Base-by-base conservation (phyloP, 163 green algal species). In the Volvox carteri region DNA sequence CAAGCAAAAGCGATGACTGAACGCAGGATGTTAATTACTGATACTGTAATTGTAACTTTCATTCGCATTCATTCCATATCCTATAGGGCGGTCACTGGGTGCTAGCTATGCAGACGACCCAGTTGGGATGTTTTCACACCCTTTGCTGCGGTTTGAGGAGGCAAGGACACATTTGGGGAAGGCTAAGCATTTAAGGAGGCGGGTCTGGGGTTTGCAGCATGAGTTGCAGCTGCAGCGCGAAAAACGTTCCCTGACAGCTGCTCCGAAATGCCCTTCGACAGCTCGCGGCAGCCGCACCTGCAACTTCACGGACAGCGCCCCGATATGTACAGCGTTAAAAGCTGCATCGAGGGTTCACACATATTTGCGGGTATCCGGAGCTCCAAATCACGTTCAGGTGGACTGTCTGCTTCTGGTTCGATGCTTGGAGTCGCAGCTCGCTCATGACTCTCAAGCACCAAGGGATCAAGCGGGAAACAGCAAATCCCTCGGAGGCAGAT, bases 101-200 rank as follows among this genome's bases (percentile, higher is more conserved):
- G n/a, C n/a, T n/a, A n/a, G n/a, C n/a, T n/a, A n/a, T n/a, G n/a
- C n/a, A n/a, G n/a, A n/a, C 33, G 72, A 39, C 19, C 72, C 33
- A 65, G 54, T 65, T 33, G 42, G 72, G 28, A 80, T 80, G 73
- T 65, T 80, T 25, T 39, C 44, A 14, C 73, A 80, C 44, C 73
- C 44, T 2, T 14, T 80, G 12, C 28, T 80, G n/a, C 21, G 12
- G 16, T 46, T 80, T n/a, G 73, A 80, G 7, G 73, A 60, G 28
- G 73, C 21, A 42, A 80, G 46, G n/a, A 80, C 35, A 25, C 35
- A 80, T 37, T 35, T 23, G 19, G 25, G 39, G 23, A 39, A 78
- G 44, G 42, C 18, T 18, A 42, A 80, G 21, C 7, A 65, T n/a
- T 90, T 92, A 60, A 87, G 73, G 37, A 83, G 35, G 28, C 30